A percentile compares a stretch with the other conserved stretches of the same genome.
These are phyloP conservation scores for Prunus kanzakura DNA, from an alignment of 306 rosid species.

Conservation along the genomic window DNA sequence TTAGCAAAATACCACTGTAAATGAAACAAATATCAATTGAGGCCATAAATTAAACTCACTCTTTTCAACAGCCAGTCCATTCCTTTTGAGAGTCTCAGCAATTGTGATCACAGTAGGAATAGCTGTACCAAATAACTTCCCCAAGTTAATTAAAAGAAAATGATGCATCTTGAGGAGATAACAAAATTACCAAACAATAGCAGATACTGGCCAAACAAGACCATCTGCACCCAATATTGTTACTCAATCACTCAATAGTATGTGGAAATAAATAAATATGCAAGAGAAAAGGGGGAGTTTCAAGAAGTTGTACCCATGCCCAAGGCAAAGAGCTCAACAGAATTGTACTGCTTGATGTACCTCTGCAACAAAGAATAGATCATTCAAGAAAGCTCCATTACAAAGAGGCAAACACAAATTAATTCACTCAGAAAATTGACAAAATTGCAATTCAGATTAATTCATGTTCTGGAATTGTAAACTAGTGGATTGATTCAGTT, in stretches of 20 bases:
- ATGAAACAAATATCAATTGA: neutral
- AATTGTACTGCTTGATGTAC: conserved; percentile 46
- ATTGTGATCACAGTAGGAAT: conserved; percentile 63
- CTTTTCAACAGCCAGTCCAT: conserved; percentile 55
- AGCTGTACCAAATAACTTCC: conserved; percentile 37
- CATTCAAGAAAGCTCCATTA: neutral
- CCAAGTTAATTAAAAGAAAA: conserved; percentile 20
- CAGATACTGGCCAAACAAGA: neutral
- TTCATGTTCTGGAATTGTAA: neutral
- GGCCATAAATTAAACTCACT: conserved; percentile 30
- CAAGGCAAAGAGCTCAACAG: conserved; percentile 61
- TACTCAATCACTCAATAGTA: too few relatives aligned
- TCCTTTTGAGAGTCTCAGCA: conserved; percentile 54
- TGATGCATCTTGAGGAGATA: neutral
- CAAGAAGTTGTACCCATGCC: conserved; percentile 57
- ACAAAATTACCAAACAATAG: neutral
- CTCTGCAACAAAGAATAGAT: conserved; percentile 46
- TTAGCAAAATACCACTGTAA: neutral
- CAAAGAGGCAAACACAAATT: neutral
- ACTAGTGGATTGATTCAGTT: neutral
- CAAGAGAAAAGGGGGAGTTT: neutral
- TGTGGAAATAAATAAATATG: neutral
- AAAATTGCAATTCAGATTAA: neutral
- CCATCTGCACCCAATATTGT: neutral
- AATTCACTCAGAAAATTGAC: neutral